Base-by-base conservation (phyloP, 441 rosid genomes). In the Arabidopsis lyrata region DNA sequence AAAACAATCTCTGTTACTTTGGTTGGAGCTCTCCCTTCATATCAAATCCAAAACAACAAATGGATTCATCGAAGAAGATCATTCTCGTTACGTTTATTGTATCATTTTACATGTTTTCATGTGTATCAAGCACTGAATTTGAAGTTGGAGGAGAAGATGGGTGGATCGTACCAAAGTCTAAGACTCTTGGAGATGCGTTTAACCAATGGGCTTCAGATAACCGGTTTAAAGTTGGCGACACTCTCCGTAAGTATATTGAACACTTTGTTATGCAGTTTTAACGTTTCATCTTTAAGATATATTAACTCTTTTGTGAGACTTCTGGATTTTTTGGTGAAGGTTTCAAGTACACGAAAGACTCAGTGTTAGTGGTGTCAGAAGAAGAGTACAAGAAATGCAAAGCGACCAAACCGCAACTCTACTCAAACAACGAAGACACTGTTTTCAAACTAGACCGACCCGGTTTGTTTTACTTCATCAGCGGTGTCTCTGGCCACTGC, bases 171-270 rank as follows among this genome's bases (percentile, higher is more conserved):
- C 96, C 86, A 18, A 79, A 68, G n/a, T 41, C 79, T 5, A 81
- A 67, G 76, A 75, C 69, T 34, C 80, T 77, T 60, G 77, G 53
- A 32, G 83, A 81, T 39, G 6, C 73, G 48, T 91, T 80, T 86
- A 91, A 91, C 39, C 79, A 82, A 36, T 93, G 96, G 97, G 97
- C 97, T n/a, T 91, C 97, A 1, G 82, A 83, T 27, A 89, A 89
- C 78, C 87, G 97, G 41, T 91, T 93, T 79, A 89, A 74, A 76
- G 83, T 84, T 29, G 85, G 86, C 1, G 98, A 93, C 76, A 66
- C 85, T 34, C 42, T 88, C 69, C 85, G 95, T 89, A 85, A 82
- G 93, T 80, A 4, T 9, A 24, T 6, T 48, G 31, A 2, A 9
- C 63, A 29, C 53, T 8, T 54, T n/a, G 42, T 29, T 22, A 60